Evolutionary conservation across 2,329 filamentous ascomycete genomes (phyloP).

Genomic region (Ascochyta koolunga): DNA sequence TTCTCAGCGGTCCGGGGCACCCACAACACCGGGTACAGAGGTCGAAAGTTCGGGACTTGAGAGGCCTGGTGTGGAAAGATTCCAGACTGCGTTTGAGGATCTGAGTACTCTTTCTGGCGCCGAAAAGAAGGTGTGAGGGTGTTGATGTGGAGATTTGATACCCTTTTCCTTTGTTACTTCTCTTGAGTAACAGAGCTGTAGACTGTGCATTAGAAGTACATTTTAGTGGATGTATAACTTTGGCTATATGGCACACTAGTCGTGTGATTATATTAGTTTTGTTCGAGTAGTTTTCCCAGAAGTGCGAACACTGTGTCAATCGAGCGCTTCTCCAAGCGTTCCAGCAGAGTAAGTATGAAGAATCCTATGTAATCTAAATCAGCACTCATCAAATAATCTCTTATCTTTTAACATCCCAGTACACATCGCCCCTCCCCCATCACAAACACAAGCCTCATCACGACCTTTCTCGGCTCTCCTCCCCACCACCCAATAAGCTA

Average conservation of each 20-base stretch:
- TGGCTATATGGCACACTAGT: too few species aligned
- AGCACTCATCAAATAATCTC: too few species aligned
- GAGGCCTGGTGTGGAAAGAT: slow-evolving; percentile 57
- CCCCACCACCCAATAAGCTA: slow-evolving; percentile 22
- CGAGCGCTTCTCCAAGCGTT: too few species aligned
- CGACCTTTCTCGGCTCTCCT: background rate
- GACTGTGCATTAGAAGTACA: background rate
- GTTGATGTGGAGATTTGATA: background rate
- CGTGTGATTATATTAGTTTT: too few species aligned
- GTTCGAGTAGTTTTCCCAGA: too few species aligned
- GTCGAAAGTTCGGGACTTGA: slow-evolving; percentile 18
- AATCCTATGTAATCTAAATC: too few species aligned
- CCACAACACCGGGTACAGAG: background rate
- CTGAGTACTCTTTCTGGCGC: slow-evolving; percentile 17
- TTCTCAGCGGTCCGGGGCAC: slow-evolving; percentile 25
- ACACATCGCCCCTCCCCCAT: too few species aligned
- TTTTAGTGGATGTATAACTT: too few species aligned
- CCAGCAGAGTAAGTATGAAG: too few species aligned
- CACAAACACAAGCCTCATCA: background rate
- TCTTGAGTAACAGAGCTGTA: background rate
- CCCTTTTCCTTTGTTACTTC: background rate
- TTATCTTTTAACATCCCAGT: too few species aligned
- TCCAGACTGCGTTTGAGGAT: slow-evolving; percentile 57
- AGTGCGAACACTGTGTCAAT: too few species aligned
- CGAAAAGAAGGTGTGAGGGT: background rate